Evolutionary conservation across 306 rosid species (phyloP), one percentile per base, ranked within the genome.

Genomic region (Vigna unguiculata): DNA sequence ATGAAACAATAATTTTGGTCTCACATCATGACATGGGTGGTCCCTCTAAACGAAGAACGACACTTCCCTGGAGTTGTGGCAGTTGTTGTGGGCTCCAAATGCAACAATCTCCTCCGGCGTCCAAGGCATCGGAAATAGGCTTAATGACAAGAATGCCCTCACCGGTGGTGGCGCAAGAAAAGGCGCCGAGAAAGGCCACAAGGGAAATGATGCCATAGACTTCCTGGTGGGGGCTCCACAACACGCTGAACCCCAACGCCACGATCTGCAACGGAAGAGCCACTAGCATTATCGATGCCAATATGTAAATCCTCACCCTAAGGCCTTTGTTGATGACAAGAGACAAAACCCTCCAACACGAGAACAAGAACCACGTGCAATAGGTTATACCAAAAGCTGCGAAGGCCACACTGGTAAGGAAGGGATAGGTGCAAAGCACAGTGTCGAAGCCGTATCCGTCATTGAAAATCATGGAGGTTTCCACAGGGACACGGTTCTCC

Each of bases 141-240:
- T 79, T 91, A 63, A 95, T 90, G n/a, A 95, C 96, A 86, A 95
- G 79, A 61, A 95, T 85, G 4, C 97, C 97, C 84, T 92, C 87
- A 11, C 97, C 97, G 0, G 74, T 68, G 2, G 57, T 81, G 0
- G 96, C 97, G 38, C 89, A 88, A 2, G 45, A 58, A 4, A 90
- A 83, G 4, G 92, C 80, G 0, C 79, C 28, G 0, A 95, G 48
- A 55, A 95, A 95, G 25, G 58, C 89, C 3, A 82, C 24, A n/a
- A 95, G 74, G 0, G 87, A 69, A 6, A 79, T 40, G 4, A 75
- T 72, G 14, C 53, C 79, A 86, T 83, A 78, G 2, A 79, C 7
- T 0, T 68, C 57, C 5, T 89, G 46, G 12, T 80, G 81, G 0
- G 96, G 96, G 0, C 7, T 76, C 92, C 86, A 90, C 5, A 86